These are phyloP conservation scores for Boletus sensibilis DNA, from an alignment of 768 basidiomycete genomes.

Conservation along the genomic window DNA sequence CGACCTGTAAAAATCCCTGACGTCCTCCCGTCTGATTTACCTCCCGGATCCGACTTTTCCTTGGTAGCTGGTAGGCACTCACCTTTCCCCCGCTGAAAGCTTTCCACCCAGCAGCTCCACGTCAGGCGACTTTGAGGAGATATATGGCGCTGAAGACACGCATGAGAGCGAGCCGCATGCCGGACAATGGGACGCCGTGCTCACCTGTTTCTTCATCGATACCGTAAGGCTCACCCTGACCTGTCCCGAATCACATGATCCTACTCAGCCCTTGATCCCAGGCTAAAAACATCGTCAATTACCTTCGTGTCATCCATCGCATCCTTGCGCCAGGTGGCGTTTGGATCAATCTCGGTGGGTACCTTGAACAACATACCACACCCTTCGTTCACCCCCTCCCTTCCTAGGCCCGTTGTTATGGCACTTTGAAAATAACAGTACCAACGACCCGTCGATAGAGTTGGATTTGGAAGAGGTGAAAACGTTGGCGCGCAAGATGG, in stretches of 20 bases:
- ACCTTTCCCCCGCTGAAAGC: background rate
- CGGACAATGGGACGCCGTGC: constrained; percentile 82
- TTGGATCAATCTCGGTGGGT: constrained; percentile 77
- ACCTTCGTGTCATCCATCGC: constrained; percentile 80
- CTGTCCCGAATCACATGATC: background rate
- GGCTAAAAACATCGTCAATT: constrained; percentile 92
- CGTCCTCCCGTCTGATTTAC: constrained; percentile 73
- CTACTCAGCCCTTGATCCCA: constrained; percentile 28
- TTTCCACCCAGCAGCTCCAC: background rate
- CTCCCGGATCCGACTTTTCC: constrained; percentile 65
- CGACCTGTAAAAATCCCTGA: constrained; percentile 76
- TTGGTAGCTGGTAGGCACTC: constrained; percentile 71
- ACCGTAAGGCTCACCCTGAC: constrained; percentile 52
- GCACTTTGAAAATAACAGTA: constrained; percentile 92
- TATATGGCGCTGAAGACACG: constrained; percentile 63
- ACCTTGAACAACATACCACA: background rate
- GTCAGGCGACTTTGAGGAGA: constrained; percentile 88
- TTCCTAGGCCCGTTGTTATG: constrained; percentile 82
- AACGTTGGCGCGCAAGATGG: constrained; percentile 63
- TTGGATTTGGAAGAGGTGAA: constrained; percentile 90
- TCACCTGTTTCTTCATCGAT: constrained; percentile 98
- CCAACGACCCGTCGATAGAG: constrained; percentile 81
- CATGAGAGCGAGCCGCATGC: constrained; percentile 62
- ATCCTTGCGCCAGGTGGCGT: constrained; percentile 84
- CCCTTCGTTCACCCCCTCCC: background rate